These are phyloP conservation scores for Royoungia palumana DNA, from an alignment of 768 basidiomycete genomes.

Conservation along the genomic window DNA sequence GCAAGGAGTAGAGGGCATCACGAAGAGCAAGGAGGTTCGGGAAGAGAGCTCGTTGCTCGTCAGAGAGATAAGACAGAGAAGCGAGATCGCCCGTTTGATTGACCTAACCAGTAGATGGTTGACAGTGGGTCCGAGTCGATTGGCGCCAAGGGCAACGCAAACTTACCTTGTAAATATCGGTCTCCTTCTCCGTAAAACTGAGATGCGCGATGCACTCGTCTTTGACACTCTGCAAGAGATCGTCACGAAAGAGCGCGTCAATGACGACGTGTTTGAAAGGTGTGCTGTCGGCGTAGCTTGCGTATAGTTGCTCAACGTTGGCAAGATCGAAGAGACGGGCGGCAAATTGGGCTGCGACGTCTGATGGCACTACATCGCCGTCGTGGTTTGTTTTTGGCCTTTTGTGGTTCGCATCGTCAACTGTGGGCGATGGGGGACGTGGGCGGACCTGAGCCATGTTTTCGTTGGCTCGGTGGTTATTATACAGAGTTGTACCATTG, in stretches of 20 bases:
- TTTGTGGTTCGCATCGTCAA: slow-evolving; percentile 29
- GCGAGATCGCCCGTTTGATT: slow-evolving; percentile 97
- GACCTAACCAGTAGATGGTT: slow-evolving; percentile 50
- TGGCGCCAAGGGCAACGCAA: not conserved
- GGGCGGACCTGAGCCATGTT: slow-evolving; percentile 44
- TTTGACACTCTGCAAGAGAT: slow-evolving; percentile 74
- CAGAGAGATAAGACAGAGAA: slow-evolving; percentile 82
- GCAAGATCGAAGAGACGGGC: slow-evolving; percentile 54
- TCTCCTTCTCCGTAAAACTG: slow-evolving; percentile 90
- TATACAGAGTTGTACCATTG: not conserved
- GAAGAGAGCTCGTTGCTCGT: slow-evolving; percentile 72
- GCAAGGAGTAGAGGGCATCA: slow-evolving; percentile 84
- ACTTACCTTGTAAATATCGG: slow-evolving; percentile 93
- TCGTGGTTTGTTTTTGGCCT: slow-evolving; percentile 37
- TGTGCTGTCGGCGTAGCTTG: slow-evolving; percentile 51
- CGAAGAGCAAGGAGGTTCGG: slow-evolving; percentile 79
- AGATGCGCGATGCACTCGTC: slow-evolving; percentile 79
- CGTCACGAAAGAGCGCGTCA: slow-evolving; percentile 79
- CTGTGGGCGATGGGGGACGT: slow-evolving; percentile 43
- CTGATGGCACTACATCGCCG: slow-evolving; percentile 8
- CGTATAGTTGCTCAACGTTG: slow-evolving; percentile 52
- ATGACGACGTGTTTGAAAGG: slow-evolving; percentile 86
- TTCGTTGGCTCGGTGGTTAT: not conserved
- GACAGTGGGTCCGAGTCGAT: not conserved
- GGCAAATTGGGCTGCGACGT: slow-evolving; percentile 20